Evolutionary conservation across 208 protist genomes (phyloP).

Genomic region (Trypanosoma cruzi): DNA sequence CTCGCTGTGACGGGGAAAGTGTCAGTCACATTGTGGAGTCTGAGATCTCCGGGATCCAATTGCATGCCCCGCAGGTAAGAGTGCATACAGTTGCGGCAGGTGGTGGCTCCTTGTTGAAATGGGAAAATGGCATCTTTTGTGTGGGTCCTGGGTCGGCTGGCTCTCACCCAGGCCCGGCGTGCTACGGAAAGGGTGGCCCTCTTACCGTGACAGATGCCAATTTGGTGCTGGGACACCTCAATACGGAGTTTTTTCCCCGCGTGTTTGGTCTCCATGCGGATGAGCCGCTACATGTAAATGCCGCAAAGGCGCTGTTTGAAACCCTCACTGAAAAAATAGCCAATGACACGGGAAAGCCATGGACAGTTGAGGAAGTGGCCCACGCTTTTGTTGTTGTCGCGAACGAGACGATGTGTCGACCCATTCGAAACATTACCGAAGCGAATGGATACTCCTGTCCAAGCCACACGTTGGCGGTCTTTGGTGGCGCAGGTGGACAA

Average conservation of each 20-base stretch:
- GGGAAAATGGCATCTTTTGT: conserved; percentile 86
- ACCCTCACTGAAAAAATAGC: conserved; percentile 66
- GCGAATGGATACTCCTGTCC: conserved; percentile 86
- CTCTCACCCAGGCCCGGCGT: conserved; percentile 92
- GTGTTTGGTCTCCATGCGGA: conserved; percentile 92
- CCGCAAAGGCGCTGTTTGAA: conserved; percentile 58
- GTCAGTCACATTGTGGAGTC: too few relatives aligned
- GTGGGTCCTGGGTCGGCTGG: conserved; percentile 94
- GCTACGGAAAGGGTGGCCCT: conserved; percentile 94
- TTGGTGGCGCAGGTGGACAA: conserved; percentile 95
- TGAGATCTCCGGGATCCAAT: conserved; percentile 82
- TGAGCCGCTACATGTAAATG: conserved; percentile 60
- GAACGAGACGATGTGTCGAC: conserved; percentile 96
- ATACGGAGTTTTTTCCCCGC: conserved; percentile 93
- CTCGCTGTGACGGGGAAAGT: too few relatives aligned
- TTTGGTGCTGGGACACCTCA: conserved; percentile 91
- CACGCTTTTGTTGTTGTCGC: conserved; percentile 94
- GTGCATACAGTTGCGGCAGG: conserved; percentile 97
- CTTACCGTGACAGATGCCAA: conserved; percentile 97
- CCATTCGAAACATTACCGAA: conserved; percentile 94
- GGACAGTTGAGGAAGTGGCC: conserved; percentile 86
- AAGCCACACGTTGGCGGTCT: conserved; percentile 90
- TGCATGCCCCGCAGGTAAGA: conserved; percentile 95
- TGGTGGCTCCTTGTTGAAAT: conserved; percentile 93
- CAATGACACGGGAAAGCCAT: conserved; percentile 31